Conservation (phyloP, 306 rosid species). For the Clitoria ternatea region DNA sequence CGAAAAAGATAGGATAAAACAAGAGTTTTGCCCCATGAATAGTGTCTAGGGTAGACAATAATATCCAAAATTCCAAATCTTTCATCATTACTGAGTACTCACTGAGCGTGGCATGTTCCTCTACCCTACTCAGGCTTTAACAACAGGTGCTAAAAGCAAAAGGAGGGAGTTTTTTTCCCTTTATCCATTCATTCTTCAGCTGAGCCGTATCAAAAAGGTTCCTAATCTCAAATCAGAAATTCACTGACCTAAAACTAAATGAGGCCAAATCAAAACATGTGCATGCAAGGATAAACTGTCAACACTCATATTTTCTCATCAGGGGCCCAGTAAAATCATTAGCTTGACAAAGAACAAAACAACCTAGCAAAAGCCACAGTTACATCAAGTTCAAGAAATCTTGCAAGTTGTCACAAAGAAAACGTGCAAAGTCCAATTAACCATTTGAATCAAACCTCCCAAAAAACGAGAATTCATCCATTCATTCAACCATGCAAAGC, state of each 20-base stretch:
- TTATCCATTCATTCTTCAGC: background rate
- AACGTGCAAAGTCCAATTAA: background rate
- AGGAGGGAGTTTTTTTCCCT: background rate
- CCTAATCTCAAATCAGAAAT: background rate
- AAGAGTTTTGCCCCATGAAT: background rate
- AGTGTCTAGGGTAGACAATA: background rate
- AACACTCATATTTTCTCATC: background rate
- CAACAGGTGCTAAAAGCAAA: background rate
- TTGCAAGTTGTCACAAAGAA: slow-evolving; percentile 17
- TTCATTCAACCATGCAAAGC: slow-evolving; percentile 5
- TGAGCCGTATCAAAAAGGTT: background rate
- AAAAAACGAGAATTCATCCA: background rate
- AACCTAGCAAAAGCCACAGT: background rate
- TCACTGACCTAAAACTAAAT: background rate
- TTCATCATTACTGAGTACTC: slow-evolving; percentile 3
- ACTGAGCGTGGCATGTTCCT: background rate
- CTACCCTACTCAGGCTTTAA: background rate
- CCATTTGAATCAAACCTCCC: background rate
- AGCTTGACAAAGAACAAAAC: background rate
- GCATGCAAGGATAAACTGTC: background rate
- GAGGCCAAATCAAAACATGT: background rate
- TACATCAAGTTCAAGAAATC: slow-evolving; percentile 8
- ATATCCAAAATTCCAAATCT: background rate
- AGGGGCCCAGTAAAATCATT: background rate
- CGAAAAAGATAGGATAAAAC: background rate